A percentile compares a stretch with the other conserved stretches of the same genome.
phyloP scores from a whole-genome alignment of 805 yeast species.

The Candida montana region DNA sequence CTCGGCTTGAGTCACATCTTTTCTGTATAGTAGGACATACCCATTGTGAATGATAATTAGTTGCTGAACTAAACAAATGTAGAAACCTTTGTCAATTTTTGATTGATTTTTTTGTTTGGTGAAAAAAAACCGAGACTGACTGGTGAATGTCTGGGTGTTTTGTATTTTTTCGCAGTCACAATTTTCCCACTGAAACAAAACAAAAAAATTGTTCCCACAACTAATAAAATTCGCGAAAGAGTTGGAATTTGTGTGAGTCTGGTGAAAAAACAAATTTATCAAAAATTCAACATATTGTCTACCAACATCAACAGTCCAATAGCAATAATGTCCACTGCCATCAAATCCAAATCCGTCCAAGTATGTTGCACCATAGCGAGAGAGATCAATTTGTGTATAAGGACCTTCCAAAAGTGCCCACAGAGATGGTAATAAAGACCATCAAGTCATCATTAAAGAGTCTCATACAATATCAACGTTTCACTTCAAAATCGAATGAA shows the following conservation, averaged over 20 bases:
- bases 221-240: not conserved
- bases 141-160: slow-evolving; percentile 7
- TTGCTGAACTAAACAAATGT: slow-evolving; percentile 6
- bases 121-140: slow-evolving; percentile 5
- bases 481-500: too few species aligned
- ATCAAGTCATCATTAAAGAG: too few species aligned
- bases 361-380: slow-evolving; percentile 44
- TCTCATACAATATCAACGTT: too few species aligned
- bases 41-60: slow-evolving; percentile 33
- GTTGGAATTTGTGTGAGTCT: not conserved
- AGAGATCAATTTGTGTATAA: not conserved
- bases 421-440: too few species aligned
- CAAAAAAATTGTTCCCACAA: not conserved
- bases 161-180: slow-evolving; percentile 7
- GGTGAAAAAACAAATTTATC: slow-evolving; percentile 23
- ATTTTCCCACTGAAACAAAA: not conserved
- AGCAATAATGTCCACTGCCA: slow-evolving; percentile 54
- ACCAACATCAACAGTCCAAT: slow-evolving; percentile 7
- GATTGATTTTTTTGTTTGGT: slow-evolving; percentile 12
- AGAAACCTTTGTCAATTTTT: slow-evolving; percentile 7
- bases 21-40: slow-evolving; percentile 27
- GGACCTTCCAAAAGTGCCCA: not conserved
- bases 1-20: not conserved
- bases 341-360: slow-evolving; percentile 71
- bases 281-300: slow-evolving; percentile 13